These are phyloP conservation scores for Arabidopsis lyrata DNA, from an alignment of 441 rosid genomes.

Conservation along the genomic window DNA sequence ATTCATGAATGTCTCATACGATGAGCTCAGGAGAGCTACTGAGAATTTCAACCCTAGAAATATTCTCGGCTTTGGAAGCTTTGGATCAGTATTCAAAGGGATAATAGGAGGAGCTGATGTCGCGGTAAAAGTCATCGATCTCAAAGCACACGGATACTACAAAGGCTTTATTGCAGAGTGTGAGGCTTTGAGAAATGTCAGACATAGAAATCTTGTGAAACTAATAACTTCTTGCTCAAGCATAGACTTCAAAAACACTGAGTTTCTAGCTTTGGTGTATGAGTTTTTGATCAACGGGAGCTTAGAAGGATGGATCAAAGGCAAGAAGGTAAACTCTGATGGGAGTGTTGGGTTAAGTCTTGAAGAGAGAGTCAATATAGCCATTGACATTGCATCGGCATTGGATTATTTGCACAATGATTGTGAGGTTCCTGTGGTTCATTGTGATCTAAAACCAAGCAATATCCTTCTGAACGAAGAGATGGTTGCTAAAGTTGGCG, in stretches of 20 bases:
- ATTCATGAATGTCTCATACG: constrained; percentile 50
- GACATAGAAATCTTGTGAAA: constrained; percentile 66
- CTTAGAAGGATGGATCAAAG: constrained; percentile 59
- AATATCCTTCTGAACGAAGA: constrained; percentile 56
- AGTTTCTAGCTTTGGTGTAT: constrained; percentile 63
- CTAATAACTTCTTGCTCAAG: constrained; percentile 65
- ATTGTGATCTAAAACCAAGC: constrained; percentile 65
- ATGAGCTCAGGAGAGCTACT: constrained; percentile 54
- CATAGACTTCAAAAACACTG: constrained; percentile 48
- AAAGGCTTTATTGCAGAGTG: constrained; percentile 65
- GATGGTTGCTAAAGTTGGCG: constrained; percentile 62
- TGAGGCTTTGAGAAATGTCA: constrained; percentile 53
- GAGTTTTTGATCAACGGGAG: constrained; percentile 57
- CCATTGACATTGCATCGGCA: constrained; percentile 56
- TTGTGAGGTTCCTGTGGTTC: constrained; percentile 53
- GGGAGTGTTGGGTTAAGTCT: constrained; percentile 49
- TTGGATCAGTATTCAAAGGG: constrained; percentile 60
- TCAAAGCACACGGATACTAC: constrained; percentile 42
- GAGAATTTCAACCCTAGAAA: constrained; percentile 44
- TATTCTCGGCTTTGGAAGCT: constrained; percentile 60
- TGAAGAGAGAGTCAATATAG: constrained; percentile 53
- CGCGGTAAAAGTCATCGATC: constrained; percentile 54
- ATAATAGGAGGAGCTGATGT: constrained; percentile 36
- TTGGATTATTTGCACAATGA: constrained; percentile 65
- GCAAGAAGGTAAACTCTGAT: constrained; percentile 38